A percentile compares a stretch with the other conserved stretches of the same genome.
Conservation (phyloP, 2,329 filamentous ascomycete species). For the Cadophora luteo-olivacea region DNA sequence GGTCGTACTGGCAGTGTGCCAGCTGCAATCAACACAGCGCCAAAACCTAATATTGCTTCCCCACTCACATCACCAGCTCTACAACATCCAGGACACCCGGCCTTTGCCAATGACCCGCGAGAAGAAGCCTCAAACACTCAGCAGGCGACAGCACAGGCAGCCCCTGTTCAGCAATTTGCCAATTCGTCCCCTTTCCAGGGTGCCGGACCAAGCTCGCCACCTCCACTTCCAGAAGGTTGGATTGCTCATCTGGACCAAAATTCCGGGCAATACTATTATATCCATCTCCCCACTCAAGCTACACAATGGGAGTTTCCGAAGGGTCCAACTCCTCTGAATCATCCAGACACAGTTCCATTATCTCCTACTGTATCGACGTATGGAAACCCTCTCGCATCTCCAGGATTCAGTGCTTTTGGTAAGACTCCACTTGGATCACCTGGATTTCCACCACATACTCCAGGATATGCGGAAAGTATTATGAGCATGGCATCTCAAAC, state of each 20-base stretch:
- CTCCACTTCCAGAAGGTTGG: constrained; percentile 95
- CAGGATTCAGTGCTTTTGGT: constrained; percentile 59
- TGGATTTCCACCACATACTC: constrained; percentile 81
- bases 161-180: constrained; percentile 40
- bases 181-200: constrained; percentile 50
- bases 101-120: constrained; percentile 85
- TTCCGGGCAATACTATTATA: constrained; percentile 98
- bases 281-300: constrained; percentile 91
- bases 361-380: constrained; percentile 80
- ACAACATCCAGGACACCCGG: constrained; percentile 76
- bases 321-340: constrained; percentile 85
- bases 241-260: constrained; percentile 95
- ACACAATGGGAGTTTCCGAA: constrained; percentile 99
- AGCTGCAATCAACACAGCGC: constrained; percentile 39
- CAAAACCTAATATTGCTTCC: constrained; percentile 47
- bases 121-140: constrained; percentile 47
- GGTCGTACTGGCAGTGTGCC: constrained; percentile 35
- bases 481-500: constrained; percentile 80
- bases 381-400: constrained; percentile 75
- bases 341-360: constrained; percentile 76
- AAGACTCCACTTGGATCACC: constrained; percentile 79
- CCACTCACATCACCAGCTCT: constrained; percentile 43
- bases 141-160: constrained; percentile 35
- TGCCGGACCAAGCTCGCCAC: constrained; percentile 79
- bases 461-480: constrained; percentile 84